Conservation (phyloP, 805 yeast genomes). For the Limtongia smithiae region DNA sequence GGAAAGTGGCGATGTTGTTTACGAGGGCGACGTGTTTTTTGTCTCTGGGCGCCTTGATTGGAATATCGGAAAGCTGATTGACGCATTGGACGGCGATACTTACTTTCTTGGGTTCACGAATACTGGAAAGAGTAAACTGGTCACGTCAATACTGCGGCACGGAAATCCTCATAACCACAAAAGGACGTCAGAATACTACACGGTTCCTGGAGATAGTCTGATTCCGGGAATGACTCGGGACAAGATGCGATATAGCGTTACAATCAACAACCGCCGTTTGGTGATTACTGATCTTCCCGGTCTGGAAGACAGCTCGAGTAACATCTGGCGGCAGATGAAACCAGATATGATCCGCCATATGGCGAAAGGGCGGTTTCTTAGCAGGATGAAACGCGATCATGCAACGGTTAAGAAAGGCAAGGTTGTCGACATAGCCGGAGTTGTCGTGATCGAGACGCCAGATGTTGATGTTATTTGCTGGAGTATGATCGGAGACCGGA, state of each 20-base stretch:
- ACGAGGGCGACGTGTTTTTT: constrained; percentile 48
- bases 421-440: constrained; percentile 36
- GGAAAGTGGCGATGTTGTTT: too few species aligned
- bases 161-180: background rate
- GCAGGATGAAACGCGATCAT: constrained; percentile 30
- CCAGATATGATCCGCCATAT: constrained; percentile 27
- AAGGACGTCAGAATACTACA: constrained; percentile 1
- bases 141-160: constrained; percentile 66
- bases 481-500: constrained; percentile 33
- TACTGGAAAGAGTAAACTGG: constrained; percentile 78
- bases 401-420: constrained; percentile 28
- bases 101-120: constrained; percentile 80
- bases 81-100: constrained; percentile 37
- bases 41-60: constrained; percentile 54
- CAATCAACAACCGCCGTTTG: constrained; percentile 31
- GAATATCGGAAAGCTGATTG: constrained; percentile 45
- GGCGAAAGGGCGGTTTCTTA: constrained; percentile 12
- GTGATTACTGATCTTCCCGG: constrained; percentile 37
- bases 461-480: constrained; percentile 34
- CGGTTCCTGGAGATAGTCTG: constrained; percentile 41
- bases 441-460: constrained; percentile 34
- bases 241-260: constrained; percentile 42
- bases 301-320: constrained; percentile 27
- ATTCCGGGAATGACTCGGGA: constrained; percentile 73
- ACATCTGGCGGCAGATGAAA: constrained; percentile 29